Percentiles rank a stretch among this genome's conserved stretches.
These are phyloP conservation scores for Arabidopsis thaliana DNA, from an alignment of 345 rosid species.

Conservation along the genomic window DNA sequence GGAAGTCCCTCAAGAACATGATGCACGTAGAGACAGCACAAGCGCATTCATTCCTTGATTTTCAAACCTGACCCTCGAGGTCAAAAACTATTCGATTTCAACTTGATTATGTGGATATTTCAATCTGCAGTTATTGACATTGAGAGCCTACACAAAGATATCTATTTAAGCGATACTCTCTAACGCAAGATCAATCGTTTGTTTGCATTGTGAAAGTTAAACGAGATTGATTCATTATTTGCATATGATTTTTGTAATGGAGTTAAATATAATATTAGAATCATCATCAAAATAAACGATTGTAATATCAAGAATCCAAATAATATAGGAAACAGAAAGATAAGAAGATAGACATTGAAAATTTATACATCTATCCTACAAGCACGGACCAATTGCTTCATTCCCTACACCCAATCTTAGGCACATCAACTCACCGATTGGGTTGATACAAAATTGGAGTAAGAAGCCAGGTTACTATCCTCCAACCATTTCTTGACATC, in stretches of 20 bases:
- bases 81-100: too few relatives aligned
- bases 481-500: conserved; percentile 21
- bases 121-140: conserved; percentile 13
- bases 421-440: conserved; percentile 28
- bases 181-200: background rate
- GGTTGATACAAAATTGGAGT: conserved; percentile 4
- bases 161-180: background rate
- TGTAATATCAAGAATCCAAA: conserved; percentile 5
- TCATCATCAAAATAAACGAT: background rate
- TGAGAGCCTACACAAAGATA: conserved; percentile 22
- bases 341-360: conserved; percentile 36
- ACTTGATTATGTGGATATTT: conserved; percentile 10
- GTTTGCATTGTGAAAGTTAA: conserved; percentile 23
- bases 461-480: conserved; percentile 18
- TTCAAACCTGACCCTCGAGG: background rate
- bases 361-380: conserved; percentile 37
- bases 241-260: conserved; percentile 17
- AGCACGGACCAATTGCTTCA: conserved; percentile 48
- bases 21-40: conserved; percentile 41
- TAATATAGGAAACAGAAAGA: background rate
- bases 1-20: conserved; percentile 33
- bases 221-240: conserved; percentile 3
- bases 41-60: conserved; percentile 43
- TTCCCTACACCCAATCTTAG: conserved; percentile 31
- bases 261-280: background rate